Conservation (phyloP, 1,284 basidiomycete species). For the Laetiporus sulphureus region DNA sequence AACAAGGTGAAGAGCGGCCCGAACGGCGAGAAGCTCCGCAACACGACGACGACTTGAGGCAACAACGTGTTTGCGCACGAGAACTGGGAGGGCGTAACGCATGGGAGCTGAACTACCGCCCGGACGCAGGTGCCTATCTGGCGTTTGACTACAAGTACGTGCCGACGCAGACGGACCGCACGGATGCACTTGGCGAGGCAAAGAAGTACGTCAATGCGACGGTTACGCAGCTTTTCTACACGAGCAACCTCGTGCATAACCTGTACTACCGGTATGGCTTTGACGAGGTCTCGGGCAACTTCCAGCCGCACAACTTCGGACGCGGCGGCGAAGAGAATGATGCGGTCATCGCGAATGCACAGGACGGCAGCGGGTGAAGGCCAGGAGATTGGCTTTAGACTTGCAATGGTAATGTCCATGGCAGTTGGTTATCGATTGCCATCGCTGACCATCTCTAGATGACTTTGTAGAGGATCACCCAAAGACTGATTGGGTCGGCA, state of each 20-base stretch:
- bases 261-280: slow-evolving; percentile 77
- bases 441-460: too few relatives aligned
- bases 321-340: too few relatives aligned
- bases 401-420: too few relatives aligned
- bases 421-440: too few relatives aligned
- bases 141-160: slow-evolving; percentile 68
- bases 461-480: slow-evolving; percentile 84
- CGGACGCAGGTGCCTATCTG: slow-evolving; percentile 49
- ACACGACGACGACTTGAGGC: slow-evolving; percentile 80
- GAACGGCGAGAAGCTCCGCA: slow-evolving; percentile 39
- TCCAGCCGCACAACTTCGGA: too few relatives aligned
- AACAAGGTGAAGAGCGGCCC: slow-evolving; percentile 11
- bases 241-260: slow-evolving; percentile 79
- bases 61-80: slow-evolving; percentile 91
- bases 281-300: too few relatives aligned
- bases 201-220: slow-evolving; percentile 82
- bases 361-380: too few relatives aligned
- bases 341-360: too few relatives aligned
- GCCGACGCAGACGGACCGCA: slow-evolving; percentile 42
- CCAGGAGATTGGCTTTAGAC: too few relatives aligned
- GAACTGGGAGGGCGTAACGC: slow-evolving; percentile 82
- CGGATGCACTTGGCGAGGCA: slow-evolving; percentile 55
- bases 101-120: slow-evolving; percentile 78
- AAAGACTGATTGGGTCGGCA: slow-evolving; percentile 83
- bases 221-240: slow-evolving; percentile 91